These are phyloP conservation scores for Cyclocybe cylindracea DNA, from an alignment of 768 basidiomycete species.

Conservation along the genomic window DNA sequence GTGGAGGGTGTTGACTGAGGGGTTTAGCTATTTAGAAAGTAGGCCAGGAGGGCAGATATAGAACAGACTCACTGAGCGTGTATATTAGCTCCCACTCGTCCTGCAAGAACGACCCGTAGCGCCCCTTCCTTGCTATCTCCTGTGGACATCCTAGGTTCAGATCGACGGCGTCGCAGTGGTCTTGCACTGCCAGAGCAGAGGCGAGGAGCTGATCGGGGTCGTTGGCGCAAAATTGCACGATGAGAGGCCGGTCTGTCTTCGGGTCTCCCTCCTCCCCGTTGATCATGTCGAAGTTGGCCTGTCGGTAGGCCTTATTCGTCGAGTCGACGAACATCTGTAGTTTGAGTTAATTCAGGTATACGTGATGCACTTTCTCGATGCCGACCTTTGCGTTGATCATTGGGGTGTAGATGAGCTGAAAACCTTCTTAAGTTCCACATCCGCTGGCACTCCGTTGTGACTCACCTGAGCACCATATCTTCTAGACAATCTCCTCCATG, in stretches of 20 bases:
- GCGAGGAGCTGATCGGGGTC: conserved; percentile 75
- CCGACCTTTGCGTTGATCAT: conserved; percentile 94
- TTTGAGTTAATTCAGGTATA: conserved; percentile 1
- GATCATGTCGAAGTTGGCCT: conserved; percentile 66
- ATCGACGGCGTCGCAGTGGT: conserved; percentile 90
- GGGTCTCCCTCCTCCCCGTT: conserved; percentile 81
- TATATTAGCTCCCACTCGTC: conserved; percentile 94
- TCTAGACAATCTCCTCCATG: conserved; percentile 85
- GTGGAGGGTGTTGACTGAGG: conserved; percentile 83
- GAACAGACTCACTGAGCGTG: conserved; percentile 58
- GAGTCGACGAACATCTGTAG: conserved; percentile 63
- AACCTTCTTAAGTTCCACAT: not conserved
- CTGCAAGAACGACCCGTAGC: conserved; percentile 89
- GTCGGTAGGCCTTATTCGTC: conserved; percentile 54
- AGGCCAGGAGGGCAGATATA: not conserved
- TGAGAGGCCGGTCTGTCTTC: conserved; percentile 76
- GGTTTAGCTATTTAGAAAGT: not conserved
- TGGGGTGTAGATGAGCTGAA: conserved; percentile 87
- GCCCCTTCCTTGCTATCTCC: conserved; percentile 86
- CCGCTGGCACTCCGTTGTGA: not conserved
- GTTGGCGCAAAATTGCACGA: conserved; percentile 95
- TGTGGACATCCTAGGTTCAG: conserved; percentile 95
- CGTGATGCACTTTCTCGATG: not conserved
- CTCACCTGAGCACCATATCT: conserved; percentile 79
- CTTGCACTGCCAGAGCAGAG: conserved; percentile 76